Conservation (phyloP, 2,329 filamentous ascomycete genomes). For the Diplocarpon mali region DNA sequence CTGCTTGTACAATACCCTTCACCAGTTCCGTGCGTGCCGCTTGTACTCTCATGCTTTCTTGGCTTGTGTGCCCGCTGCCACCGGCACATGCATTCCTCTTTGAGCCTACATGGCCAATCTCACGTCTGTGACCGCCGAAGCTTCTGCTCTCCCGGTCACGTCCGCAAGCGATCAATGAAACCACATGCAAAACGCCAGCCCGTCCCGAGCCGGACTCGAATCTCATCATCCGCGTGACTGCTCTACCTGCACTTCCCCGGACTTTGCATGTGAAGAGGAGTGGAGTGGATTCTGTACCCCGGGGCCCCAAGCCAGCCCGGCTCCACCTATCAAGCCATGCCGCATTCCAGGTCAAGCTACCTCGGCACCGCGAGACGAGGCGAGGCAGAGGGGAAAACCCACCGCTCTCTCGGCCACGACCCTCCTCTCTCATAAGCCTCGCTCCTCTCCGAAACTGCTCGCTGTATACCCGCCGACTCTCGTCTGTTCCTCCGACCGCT, state of each 20-base stretch:
- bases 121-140: no score
- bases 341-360: neutral
- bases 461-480: neutral
- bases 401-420: neutral
- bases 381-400: neutral
- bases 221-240: no score
- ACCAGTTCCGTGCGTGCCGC: no score
- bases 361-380: conserved; percentile 2
- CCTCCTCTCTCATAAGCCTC: neutral
- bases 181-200: no score
- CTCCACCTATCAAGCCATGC: neutral
- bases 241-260: neutral
- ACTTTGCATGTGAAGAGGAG: conserved; percentile 6
- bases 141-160: no score
- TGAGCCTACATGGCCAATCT: no score
- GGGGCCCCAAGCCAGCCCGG: neutral
- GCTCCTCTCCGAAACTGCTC: neutral
- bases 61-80: no score
- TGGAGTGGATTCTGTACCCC: no score
- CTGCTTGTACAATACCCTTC: neutral
- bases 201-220: no score
- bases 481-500: neutral
- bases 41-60: no score
- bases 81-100: no score
- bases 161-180: no score